These are phyloP conservation scores for Spiraea crenata DNA, from an alignment of 331 rosid genomes.

Conservation along the genomic window DNA sequence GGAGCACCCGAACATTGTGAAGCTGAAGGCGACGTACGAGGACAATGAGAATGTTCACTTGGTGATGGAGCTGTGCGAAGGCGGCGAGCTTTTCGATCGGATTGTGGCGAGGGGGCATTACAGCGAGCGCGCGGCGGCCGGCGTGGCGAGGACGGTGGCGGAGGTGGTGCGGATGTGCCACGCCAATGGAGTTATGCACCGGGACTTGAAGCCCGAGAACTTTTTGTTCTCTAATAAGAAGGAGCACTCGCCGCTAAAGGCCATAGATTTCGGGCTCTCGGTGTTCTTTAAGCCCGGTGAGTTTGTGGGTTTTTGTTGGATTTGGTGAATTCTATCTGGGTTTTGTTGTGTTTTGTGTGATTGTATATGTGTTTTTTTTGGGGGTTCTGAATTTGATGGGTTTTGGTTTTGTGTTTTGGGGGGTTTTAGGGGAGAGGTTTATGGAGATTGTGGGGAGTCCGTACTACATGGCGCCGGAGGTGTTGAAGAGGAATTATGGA, in stretches of 20 bases:
- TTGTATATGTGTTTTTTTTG: neutral
- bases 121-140: conserved; percentile 91
- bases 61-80: conserved; percentile 96
- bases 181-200: conserved; percentile 79
- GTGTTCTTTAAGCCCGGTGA: conserved; percentile 79
- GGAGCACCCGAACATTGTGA: conserved; percentile 85
- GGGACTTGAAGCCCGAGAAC: conserved; percentile 94
- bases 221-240: conserved; percentile 84
- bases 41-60: conserved; percentile 85
- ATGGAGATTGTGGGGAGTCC: conserved; percentile 98
- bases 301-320: neutral
- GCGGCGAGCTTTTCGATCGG: conserved; percentile 88
- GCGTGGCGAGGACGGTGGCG: conserved; percentile 70
- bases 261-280: conserved; percentile 82
- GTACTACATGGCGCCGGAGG: conserved; percentile 98
- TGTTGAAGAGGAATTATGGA: conserved; percentile 83
- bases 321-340: neutral
- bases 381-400: neutral
- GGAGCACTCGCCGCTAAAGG: conserved; percentile 89
- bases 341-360: neutral
- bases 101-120: conserved; percentile 89
- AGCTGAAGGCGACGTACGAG: conserved; percentile 83
- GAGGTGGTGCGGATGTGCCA: conserved; percentile 98
- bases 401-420: neutral
- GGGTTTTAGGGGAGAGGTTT: conserved; percentile 65